Base-by-base conservation (phyloP, 1,284 basidiomycete genomes). In the Dichomitus squalens region DNA sequence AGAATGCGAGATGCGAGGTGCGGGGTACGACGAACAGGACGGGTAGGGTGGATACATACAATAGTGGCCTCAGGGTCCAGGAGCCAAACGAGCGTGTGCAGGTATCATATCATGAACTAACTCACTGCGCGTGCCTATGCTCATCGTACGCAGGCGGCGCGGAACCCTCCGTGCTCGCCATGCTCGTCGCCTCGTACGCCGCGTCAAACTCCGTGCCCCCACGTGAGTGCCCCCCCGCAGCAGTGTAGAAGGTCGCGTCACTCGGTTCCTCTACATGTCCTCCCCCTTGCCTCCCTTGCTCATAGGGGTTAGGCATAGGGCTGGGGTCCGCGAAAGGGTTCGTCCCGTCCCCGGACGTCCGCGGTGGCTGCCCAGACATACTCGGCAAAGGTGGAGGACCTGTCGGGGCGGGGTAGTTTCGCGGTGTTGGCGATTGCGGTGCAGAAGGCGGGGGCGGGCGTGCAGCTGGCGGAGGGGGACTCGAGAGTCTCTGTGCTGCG, bases 161-260 rank as follows among this genome's bases (percentile, higher is more conserved):
- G n/a, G n/a, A n/a, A n/a, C n/a, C n/a, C n/a, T n/a, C n/a, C n/a
- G n/a, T n/a, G n/a, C n/a, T n/a, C 29, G 29, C 38, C 23, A 18
- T 40, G 33, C 29, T 11, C 55, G 38, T 23, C 11, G 7, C 29
- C n/a, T 47, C 57, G 48, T 52, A 61, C 41, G 49, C 44, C 49
- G 46, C 39, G 27, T 54, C 54, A 29, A 21, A 47, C 51, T 40
- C 56, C 35, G 58, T 55, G 20, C 33, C 36, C 16, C 44, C 49
- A 18, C 57, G 55, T 52, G 52, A 56, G 31, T 61, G 58, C 21
- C 49, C 54, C 25, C 55, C 53, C 16, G 31, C 21, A 8, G 65
- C 64, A 14, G 64, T 66, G 36, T 66, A 66, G 50, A 61, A 66
- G 53, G 64, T 58, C 54, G 60, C 53, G 44, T 66, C 64, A 49